phyloP scores from a whole-genome alignment of 1,284 basidiomycete species.

The Phlebopus sp. region DNA sequence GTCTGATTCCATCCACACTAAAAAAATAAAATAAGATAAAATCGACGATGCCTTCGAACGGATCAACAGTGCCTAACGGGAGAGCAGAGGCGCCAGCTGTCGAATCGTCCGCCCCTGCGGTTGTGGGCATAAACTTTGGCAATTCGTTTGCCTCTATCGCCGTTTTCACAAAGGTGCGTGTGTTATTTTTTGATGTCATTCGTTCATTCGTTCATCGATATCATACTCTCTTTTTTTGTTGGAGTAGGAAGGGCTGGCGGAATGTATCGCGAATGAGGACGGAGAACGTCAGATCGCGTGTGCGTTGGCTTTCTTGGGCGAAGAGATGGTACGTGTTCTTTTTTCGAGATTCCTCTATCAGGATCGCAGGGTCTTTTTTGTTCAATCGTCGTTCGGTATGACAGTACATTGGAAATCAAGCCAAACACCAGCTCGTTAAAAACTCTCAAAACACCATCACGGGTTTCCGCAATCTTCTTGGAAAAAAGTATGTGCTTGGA shows the following conservation, averaged over 20 bases:
- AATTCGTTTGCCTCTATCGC: slow-evolving; percentile 95
- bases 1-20: neutral
- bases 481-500: slow-evolving; percentile 68
- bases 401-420: slow-evolving; percentile 96
- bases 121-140: slow-evolving; percentile 96
- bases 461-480: slow-evolving; percentile 91
- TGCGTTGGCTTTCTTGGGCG: slow-evolving; percentile 88
- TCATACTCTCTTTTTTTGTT: neutral
- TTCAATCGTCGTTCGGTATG: slow-evolving; percentile 13
- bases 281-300: slow-evolving; percentile 98
- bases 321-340: slow-evolving; percentile 64
- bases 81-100: slow-evolving; percentile 33
- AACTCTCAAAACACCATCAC: slow-evolving; percentile 94
- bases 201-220: too few relatives aligned
- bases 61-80: slow-evolving; percentile 35
- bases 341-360: slow-evolving; percentile 2
- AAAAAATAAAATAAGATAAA: neutral
- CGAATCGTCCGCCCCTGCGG: slow-evolving; percentile 41
- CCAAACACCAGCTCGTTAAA: slow-evolving; percentile 92
- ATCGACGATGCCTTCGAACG: slow-evolving; percentile 24
- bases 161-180: slow-evolving; percentile 84
- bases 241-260: slow-evolving; percentile 80
- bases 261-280: slow-evolving; percentile 97
- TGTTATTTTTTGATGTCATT: too few relatives aligned
- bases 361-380: too few relatives aligned